Evolutionary conservation across 176 grass and related monocot species (phyloP).

Genomic region (Aegilops longissima): DNA sequence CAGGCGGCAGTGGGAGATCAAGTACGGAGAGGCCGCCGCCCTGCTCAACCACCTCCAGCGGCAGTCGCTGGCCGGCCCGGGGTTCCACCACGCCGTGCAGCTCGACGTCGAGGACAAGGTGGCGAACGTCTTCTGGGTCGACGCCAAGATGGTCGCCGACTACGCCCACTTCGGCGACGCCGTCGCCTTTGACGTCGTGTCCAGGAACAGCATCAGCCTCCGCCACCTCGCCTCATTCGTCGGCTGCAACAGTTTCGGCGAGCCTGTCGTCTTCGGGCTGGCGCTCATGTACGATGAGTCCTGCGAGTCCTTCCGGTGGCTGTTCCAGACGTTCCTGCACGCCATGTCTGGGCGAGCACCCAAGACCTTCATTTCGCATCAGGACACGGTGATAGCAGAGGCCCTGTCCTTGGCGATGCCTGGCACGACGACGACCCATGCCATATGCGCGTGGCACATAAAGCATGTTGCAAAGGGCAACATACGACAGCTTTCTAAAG

Average conservation of each 20-base stretch:
- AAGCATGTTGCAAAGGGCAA: slow-evolving; percentile 47
- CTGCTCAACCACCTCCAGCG: slow-evolving; percentile 48
- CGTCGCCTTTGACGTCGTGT: slow-evolving; percentile 45
- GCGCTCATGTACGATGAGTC: slow-evolving; percentile 57
- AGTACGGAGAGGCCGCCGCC: slow-evolving; percentile 50
- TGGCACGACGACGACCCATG: slow-evolving; percentile 33
- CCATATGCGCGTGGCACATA: slow-evolving; percentile 46
- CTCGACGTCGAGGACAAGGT: slow-evolving; percentile 65
- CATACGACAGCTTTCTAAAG: slow-evolving; percentile 41
- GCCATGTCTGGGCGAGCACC: slow-evolving; percentile 60
- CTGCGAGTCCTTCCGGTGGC: slow-evolving; percentile 62
- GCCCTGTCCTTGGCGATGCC: slow-evolving; percentile 55
- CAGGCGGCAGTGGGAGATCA: slow-evolving; percentile 45
- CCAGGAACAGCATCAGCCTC: slow-evolving; percentile 34
- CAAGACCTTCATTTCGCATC: slow-evolving; percentile 44
- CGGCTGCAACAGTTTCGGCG: slow-evolving; percentile 56
- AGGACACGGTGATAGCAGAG: slow-evolving; percentile 42
- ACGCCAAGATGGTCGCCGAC: slow-evolving; percentile 58
- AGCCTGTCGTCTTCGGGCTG: slow-evolving; percentile 55
- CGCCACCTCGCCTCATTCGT: slow-evolving; percentile 59
- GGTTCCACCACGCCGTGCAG: slow-evolving; percentile 54
- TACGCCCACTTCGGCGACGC: slow-evolving; percentile 63
- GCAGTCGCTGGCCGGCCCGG: slow-evolving; percentile 39
- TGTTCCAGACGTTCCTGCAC: slow-evolving; percentile 58
- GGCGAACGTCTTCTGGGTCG: slow-evolving; percentile 62